These are phyloP conservation scores for Strobilomyces dryophilus DNA, from an alignment of 768 basidiomycete species.

Conservation along the genomic window DNA sequence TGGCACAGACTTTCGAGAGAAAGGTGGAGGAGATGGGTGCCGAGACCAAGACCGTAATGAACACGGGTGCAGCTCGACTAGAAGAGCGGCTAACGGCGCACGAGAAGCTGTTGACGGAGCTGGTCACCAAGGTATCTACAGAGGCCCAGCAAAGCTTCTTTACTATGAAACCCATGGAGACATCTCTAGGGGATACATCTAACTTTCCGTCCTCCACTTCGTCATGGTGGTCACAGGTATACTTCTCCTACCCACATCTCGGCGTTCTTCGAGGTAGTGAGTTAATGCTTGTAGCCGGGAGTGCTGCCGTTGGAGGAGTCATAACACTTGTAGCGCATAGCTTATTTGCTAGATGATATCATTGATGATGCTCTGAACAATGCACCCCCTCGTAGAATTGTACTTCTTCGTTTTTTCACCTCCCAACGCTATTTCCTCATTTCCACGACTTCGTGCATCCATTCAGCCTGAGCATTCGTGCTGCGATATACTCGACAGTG, in stretches of 20 bases:
- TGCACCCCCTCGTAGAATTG: neutral
- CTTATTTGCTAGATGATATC: slow-evolving; percentile 16
- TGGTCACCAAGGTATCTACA: slow-evolving; percentile 20
- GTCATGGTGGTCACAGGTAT: slow-evolving; percentile 10
- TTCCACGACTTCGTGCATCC: slow-evolving; percentile 1
- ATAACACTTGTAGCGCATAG: slow-evolving; percentile 21
- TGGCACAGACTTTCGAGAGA: slow-evolving; percentile 87
- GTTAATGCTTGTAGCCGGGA: slow-evolving; percentile 26
- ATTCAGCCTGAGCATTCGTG: slow-evolving; percentile 7
- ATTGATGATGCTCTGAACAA: neutral
- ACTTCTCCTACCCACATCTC: slow-evolving; percentile 8
- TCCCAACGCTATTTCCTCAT: slow-evolving; percentile 2
- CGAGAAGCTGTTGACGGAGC: slow-evolving; percentile 30
- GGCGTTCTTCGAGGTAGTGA: slow-evolving; percentile 16
- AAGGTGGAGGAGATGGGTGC: slow-evolving; percentile 60
- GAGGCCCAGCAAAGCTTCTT: slow-evolving; percentile 11
- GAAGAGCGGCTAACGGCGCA: slow-evolving; percentile 48
- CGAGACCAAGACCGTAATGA: slow-evolving; percentile 40
- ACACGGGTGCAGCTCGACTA: slow-evolving; percentile 46
- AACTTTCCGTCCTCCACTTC: neutral
- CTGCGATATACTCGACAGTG: slow-evolving; percentile 31
- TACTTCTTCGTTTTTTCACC: neutral
- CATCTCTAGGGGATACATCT: neutral
- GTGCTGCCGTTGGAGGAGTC: slow-evolving; percentile 26
- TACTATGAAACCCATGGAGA: slow-evolving; percentile 1